Evolutionary conservation across 768 basidiomycete species (phyloP).

Genomic region (Candolleomyces eurysporus): DNA sequence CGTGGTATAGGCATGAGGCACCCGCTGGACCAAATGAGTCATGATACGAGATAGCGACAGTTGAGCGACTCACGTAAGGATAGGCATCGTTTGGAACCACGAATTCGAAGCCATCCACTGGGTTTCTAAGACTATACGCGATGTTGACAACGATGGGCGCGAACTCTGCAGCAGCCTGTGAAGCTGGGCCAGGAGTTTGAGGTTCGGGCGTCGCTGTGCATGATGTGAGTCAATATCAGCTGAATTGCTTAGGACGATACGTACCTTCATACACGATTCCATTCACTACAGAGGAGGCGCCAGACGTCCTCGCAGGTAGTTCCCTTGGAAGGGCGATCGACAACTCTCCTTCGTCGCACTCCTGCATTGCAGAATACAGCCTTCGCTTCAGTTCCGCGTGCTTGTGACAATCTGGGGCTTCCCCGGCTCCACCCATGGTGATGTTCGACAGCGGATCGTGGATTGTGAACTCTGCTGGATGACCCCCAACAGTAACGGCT

Average conservation of each 20-base stretch:
- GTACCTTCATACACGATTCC: slow-evolving; percentile 57
- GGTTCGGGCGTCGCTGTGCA: slow-evolving; percentile 76
- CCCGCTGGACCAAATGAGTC: slow-evolving; percentile 53
- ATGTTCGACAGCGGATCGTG: slow-evolving; percentile 72
- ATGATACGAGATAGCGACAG: not conserved
- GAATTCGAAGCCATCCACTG: slow-evolving; percentile 83
- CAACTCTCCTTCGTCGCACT: slow-evolving; percentile 92
- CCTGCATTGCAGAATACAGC: slow-evolving; percentile 86
- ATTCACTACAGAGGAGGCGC: slow-evolving; percentile 37
- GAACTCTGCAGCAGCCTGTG: slow-evolving; percentile 55
- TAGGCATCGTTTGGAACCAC: slow-evolving; percentile 78
- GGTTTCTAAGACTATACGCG: slow-evolving; percentile 78
- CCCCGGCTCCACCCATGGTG: slow-evolving; percentile 47
- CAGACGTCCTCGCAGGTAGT: slow-evolving; percentile 61
- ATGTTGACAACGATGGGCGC: slow-evolving; percentile 75
- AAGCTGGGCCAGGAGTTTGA: slow-evolving; percentile 54
- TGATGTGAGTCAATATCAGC: not conserved
- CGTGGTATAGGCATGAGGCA: slow-evolving; percentile 91
- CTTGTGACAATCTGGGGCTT: slow-evolving; percentile 75
- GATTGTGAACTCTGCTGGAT: slow-evolving; percentile 75
- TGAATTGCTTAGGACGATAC: slow-evolving; percentile 15
- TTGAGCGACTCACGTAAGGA: slow-evolving; percentile 65
- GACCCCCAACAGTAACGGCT: slow-evolving; percentile 67
- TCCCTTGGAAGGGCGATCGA: slow-evolving; percentile 84
- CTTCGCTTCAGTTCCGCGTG: slow-evolving; percentile 94